Evolutionary conservation across 495 filamentous ascomycete genomes (phyloP).

Genomic region (Annulohypoxylon moriforme): DNA sequence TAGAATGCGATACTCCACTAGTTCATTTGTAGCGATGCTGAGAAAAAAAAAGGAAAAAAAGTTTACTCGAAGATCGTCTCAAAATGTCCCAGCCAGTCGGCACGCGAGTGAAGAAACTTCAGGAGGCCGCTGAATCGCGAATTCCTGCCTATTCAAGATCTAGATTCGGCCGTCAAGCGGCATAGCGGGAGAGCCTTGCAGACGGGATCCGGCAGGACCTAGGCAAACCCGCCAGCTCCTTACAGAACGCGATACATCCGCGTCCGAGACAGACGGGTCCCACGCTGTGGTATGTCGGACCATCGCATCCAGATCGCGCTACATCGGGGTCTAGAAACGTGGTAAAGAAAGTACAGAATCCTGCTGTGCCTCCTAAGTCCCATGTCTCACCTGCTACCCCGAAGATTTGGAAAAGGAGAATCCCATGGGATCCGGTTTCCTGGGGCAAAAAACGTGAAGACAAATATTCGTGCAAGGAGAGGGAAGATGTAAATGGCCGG

Average conservation of each 20-base stretch:
- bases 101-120: background rate
- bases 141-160: conserved; percentile 44
- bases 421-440: conserved; percentile 4
- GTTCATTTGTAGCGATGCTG: background rate
- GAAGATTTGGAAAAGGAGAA: conserved; percentile 6
- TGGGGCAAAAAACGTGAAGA: conserved; percentile 12
- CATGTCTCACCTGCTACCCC: conserved; percentile 34
- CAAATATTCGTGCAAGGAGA: background rate
- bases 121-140: conserved; percentile 37
- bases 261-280: conserved; percentile 44
- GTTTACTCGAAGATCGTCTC: background rate
- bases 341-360: conserved; percentile 31
- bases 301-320: conserved; percentile 43
- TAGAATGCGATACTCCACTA: conserved; percentile 2
- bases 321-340: conserved; percentile 45
- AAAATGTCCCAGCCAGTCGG: conserved; percentile 19
- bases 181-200: conserved; percentile 19
- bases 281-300: conserved; percentile 29
- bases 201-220: conserved; percentile 42
- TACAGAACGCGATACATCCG: conserved; percentile 28
- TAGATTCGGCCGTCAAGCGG: conserved; percentile 49
- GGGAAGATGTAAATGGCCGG: background rate
- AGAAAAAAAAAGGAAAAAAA: background rate
- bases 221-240: conserved; percentile 35
- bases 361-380: conserved; percentile 18